Base-by-base conservation (phyloP, 768 basidiomycete species). In the Hemileccinum rubropunctum region DNA sequence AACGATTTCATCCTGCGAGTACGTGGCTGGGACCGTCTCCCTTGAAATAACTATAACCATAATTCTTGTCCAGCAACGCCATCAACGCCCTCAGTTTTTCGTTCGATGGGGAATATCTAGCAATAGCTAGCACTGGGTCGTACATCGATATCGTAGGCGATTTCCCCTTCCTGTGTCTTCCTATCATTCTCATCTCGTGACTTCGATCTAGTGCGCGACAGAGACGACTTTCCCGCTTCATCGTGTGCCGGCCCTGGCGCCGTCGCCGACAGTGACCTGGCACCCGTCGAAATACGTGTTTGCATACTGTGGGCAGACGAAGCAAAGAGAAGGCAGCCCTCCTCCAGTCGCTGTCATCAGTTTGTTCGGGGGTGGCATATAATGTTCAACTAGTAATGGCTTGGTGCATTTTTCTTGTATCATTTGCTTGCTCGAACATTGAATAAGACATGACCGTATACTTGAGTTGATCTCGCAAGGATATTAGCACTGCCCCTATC, bases 1-100 rank as follows among this genome's bases (percentile, higher is more conserved):
- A 40, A 89, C 87, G 15, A 88, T 91, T 52, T 80, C 84, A 17
- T 75, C 81, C 20, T 88, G 86, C 83, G 88, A 92, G 89, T 91
- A 62, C 56, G 86, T 80, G 4, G 7, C 13, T 6, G 14, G 28
- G 20, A 6, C 3, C 14, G 10, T 53, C 36, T 3, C 6, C 27
- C 2, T 23, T 30, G 28, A 7, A 7, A 32, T 27, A 34, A 36
- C 45, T 18, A 52, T 28, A 32, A 36, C 45, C 15, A 17, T 52
- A 50, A 36, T n/a, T 52, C 47, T 21, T 12, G 1, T 49, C 13
- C 58, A 90, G 89, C 48, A 73, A 89, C 61, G 76, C 82, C 18
- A 86, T 90, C 59, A 87, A 79, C 52, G 77, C 79, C 17, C 67
- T 91, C 17, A 88, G 84, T 63, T 92, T 90, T 74, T 91, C 88